Conservation (phyloP, 805 yeast genomes). For the Yamadazyma insecticola region DNA sequence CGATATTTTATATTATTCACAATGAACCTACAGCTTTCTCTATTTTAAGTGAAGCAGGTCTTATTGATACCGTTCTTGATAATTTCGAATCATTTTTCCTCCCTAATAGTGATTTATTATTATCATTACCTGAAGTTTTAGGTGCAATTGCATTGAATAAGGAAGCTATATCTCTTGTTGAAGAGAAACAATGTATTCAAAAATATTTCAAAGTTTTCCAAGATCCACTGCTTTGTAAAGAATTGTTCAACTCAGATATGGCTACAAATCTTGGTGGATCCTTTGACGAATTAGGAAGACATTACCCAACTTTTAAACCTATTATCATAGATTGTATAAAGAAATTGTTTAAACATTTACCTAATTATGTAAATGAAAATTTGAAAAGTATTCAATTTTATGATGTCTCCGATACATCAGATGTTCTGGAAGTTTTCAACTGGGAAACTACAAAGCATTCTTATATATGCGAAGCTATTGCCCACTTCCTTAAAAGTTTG, state of each 20-base stretch:
- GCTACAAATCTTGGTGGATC: constrained; percentile 55
- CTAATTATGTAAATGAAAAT: constrained; percentile 27
- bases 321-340: constrained; percentile 47
- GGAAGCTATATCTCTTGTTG: constrained; percentile 61
- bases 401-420: constrained; percentile 21
- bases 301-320: constrained; percentile 70
- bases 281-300: constrained; percentile 78
- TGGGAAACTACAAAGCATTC: constrained; percentile 53
- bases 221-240: constrained; percentile 46
- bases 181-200: constrained; percentile 32
- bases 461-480: constrained; percentile 45
- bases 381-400: constrained; percentile 33
- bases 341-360: constrained; percentile 41
- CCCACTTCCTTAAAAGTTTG: constrained; percentile 48
- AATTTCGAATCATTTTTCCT: constrained; percentile 53
- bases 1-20: constrained; percentile 69
- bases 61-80: constrained; percentile 60
- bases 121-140: constrained; percentile 65
- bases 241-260: constrained; percentile 44
- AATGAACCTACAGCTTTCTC: constrained; percentile 88
- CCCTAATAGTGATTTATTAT: constrained; percentile 53
- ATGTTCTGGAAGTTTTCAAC: constrained; percentile 36
- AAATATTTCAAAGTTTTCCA: constrained; percentile 49
- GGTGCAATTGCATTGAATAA: constrained; percentile 80
- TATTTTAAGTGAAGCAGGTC: constrained; percentile 71